These are phyloP conservation scores for Hebeloma cylindrosporum DNA, from an alignment of 768 basidiomycete genomes.

Conservation along the genomic window DNA sequence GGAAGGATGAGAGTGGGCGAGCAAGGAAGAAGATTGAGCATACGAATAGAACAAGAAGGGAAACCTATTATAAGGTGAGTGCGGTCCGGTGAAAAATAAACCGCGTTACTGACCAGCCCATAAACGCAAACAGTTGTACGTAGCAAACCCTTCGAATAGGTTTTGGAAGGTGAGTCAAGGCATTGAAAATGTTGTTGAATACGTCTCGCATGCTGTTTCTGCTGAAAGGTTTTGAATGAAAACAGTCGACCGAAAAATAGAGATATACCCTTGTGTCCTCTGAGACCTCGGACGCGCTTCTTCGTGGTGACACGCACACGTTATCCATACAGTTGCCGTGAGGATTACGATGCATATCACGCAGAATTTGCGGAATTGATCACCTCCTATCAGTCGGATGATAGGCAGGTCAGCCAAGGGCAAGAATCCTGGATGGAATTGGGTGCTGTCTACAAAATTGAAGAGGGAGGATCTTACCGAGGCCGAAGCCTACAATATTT, in stretches of 20 bases:
- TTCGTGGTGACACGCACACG: constrained; percentile 85
- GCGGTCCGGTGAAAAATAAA: neutral
- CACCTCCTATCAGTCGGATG: constrained; percentile 79
- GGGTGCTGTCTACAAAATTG: neutral
- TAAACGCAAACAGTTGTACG: constrained; percentile 94
- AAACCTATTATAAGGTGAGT: constrained; percentile 54
- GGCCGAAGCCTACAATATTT: constrained; percentile 92
- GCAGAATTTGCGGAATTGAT: constrained; percentile 96
- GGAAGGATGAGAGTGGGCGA: neutral
- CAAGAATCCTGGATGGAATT: constrained; percentile 61
- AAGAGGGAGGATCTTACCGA: constrained; percentile 51
- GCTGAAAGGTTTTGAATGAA: constrained; percentile 7
- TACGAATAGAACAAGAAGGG: constrained; percentile 93
- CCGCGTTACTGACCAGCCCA: constrained; percentile 74
- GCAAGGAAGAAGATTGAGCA: constrained; percentile 21
- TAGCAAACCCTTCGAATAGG: constrained; percentile 88
- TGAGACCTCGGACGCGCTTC: constrained; percentile 53
- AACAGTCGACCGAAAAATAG: constrained; percentile 3
- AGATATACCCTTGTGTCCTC: constrained; percentile 39
- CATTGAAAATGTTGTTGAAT: constrained; percentile 73
- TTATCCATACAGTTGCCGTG: constrained; percentile 79
- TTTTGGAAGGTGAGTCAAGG: constrained; percentile 73
- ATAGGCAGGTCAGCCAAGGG: constrained; percentile 82
- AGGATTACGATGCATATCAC: constrained; percentile 81
- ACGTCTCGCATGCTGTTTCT: constrained; percentile 67